A percentile compares a stretch with the other conserved stretches of the same genome.
Conservation (phyloP, 257 asterid species). For the Rhazya stricta region DNA sequence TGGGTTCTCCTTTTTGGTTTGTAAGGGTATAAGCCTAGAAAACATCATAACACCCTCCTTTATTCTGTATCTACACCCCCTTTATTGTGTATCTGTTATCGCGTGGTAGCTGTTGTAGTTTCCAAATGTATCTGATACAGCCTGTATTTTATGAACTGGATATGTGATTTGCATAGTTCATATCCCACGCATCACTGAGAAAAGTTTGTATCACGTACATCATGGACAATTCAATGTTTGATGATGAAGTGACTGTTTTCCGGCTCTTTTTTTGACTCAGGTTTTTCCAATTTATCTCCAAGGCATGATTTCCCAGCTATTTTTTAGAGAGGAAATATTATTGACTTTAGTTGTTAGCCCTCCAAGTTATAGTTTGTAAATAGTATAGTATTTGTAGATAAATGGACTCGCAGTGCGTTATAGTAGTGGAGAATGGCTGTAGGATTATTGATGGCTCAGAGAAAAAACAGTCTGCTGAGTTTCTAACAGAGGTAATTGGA, state of each 20-base stretch:
- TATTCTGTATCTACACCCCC: no score
- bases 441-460: constrained; percentile 14
- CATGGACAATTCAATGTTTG: not conserved
- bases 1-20: not conserved
- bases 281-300: constrained; percentile 21
- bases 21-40: not conserved
- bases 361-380: constrained; percentile 14
- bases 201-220: not conserved
- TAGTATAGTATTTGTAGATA: constrained; percentile 21
- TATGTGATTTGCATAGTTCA: not conserved
- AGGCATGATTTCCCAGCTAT: constrained; percentile 18
- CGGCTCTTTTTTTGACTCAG: constrained; percentile 7
- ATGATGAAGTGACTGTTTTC: constrained; percentile 3
- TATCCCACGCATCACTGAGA: not conserved
- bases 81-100: no score
- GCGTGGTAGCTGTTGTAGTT: not conserved
- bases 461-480: constrained; percentile 7
- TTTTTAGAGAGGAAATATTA: constrained; percentile 17
- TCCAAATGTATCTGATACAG: not conserved
- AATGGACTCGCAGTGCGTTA: constrained; percentile 22
- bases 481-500: constrained; percentile 1
- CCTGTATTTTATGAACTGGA: not conserved
- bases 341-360: constrained; percentile 18
- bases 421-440: constrained; percentile 21
- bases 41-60: not conserved